Evolutionary conservation across 768 basidiomycete genomes (phyloP), one percentile per base, ranked within the genome.

Genomic region (Suillus subaureus): DNA sequence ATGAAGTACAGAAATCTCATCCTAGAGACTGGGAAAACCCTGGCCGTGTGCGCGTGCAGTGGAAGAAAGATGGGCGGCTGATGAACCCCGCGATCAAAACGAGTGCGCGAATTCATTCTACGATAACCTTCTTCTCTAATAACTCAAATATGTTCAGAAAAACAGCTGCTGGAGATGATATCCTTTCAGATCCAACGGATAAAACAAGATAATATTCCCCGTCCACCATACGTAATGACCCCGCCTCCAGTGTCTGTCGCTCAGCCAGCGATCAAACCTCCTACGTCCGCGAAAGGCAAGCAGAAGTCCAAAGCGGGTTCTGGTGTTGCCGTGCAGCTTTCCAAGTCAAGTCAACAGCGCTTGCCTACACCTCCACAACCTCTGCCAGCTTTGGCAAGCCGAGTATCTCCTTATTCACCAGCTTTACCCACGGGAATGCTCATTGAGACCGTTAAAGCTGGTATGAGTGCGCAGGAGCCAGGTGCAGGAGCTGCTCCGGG

Each of bases 21-120:
- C 97, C 97, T 13, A 86, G 93, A 61, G 97, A 99, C 77, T 99
- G 97, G 97, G 96, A 93, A 73, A 99, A 99, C 75, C 97, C 97
- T 0, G 97, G 97, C 11, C 86, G 97, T 31, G 94, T 99, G 66
- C 87, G 94, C 68, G 92, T 99, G 28, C 92, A 92, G 73, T 94
- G 91, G 91, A 94, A 92, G 84, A 90, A 90, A 75, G 90, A 93
- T 66, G 92, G 85, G 0, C 72, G 77, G 42, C 81, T 90, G 11
- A 78, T 91, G 66, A 90, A 93, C 71, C 81, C 84, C 3, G 72
- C 75, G n/a, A 88, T 94, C 72, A 88, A 85, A 79, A 90, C 89
- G 39, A 94, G 93, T 94, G 74, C 70, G 89, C 84, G 40, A 26
- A 45, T 51, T 39, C 42, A 57, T 70, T 33, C 4, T 23, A 33